Base-by-base conservation (phyloP, 257 asterid genomes). In the Solanum microdontum region DNA sequence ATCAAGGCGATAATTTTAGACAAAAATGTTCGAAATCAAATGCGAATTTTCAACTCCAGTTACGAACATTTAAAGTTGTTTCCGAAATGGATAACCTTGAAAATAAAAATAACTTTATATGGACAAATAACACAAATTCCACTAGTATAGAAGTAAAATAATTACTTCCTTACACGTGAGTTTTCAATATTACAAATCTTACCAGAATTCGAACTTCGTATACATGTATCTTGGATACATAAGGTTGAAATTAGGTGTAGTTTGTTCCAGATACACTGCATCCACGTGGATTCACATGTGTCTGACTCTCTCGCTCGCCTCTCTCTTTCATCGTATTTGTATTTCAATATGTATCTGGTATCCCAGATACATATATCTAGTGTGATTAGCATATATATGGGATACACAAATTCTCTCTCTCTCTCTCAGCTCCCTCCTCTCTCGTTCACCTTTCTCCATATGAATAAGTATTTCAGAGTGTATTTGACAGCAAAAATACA, bases 381-480 rank as follows among this genome's bases (percentile, higher is more conserved):
- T 17, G n/a, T 51, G 62, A 1, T 51, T 51, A 2, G 1, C 2
- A 1, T 51, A 7, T 51, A 51, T 17, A 0, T 51, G n/a, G 0
- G 23, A 51, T 51, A 51, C 23, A 51, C 3, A 51, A 5, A 15
- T 21, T 14, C 21, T 14, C 1, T 48, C 17, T 45, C 1, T 5
- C 19, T 48, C 1, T 6, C 8, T 51, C 21, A 17, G 0, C 23
- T 5, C 60, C 7, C 3, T 15, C 3, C 3, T 51, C 9, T 6
- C 1, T 51, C 4, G 0, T 1, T 51, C 9, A 2, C 62, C 21
- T 51, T 19, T 17, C 62, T 51, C n/a, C 62, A 19, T 17, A 51
- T 51, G 4, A 2, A 51, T 17, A 51, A 1, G 62, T 6, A 51
- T 17, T 51, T 51, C 8, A 51, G 0, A 51, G 23, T 51, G 62